Conservation (phyloP, 495 filamentous ascomycete species). For the Penicillium steckii region DNA sequence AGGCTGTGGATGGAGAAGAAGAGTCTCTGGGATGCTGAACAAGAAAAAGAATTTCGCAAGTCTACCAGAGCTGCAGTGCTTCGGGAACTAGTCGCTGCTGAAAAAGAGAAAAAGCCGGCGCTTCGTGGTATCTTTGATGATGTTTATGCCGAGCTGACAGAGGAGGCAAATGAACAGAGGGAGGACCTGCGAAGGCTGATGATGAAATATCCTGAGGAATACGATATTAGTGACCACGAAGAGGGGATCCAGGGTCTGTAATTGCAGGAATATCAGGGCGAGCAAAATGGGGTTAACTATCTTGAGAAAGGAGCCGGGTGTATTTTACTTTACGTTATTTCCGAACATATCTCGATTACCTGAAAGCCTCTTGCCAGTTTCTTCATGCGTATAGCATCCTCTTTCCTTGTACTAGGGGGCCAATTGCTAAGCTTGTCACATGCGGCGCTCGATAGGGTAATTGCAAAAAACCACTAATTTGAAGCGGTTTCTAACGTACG, state of each 20-base stretch:
- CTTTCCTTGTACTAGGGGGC: background rate
- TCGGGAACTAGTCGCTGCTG: slow-evolving; percentile 76
- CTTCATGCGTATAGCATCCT: background rate
- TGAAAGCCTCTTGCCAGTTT: background rate
- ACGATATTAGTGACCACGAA: slow-evolving; percentile 74
- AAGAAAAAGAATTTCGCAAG: slow-evolving; percentile 56
- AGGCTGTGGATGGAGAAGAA: slow-evolving; percentile 80
- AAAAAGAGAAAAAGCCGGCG: slow-evolving; percentile 80
- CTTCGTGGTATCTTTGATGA: slow-evolving; percentile 75
- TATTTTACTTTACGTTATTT: background rate
- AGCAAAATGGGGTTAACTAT: background rate
- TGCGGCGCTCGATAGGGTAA: too few relatives aligned
- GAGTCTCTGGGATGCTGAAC: slow-evolving; percentile 40
- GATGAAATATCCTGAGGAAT: slow-evolving; percentile 83
- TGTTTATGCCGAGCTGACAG: slow-evolving; percentile 78
- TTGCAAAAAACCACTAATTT: too few relatives aligned
- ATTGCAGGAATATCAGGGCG: background rate
- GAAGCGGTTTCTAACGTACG: too few relatives aligned
- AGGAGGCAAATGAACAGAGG: slow-evolving; percentile 74
- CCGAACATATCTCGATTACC: background rate
- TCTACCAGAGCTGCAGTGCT: slow-evolving; percentile 53
- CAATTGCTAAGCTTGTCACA: background rate
- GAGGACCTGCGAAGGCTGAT: slow-evolving; percentile 66
- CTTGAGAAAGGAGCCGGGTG: background rate
- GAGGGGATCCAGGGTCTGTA: slow-evolving; percentile 63